Conservation (phyloP, 805 yeast genomes). For the Wickerhamomyces strasburgensis region DNA sequence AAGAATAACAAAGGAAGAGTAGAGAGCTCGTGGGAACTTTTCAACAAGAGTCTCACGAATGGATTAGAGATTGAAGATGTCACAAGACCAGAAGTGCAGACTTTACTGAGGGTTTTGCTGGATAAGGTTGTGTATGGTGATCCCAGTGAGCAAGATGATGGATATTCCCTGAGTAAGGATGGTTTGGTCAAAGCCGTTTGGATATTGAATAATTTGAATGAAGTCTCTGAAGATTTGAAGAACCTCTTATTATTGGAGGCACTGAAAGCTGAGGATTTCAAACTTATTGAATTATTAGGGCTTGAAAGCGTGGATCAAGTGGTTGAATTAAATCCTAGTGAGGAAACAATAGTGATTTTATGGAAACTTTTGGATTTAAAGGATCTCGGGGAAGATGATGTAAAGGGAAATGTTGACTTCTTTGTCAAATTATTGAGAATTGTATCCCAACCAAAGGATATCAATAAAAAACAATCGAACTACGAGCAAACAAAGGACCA, state of each 20-base stretch:
- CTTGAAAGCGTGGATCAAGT: constrained; percentile 9
- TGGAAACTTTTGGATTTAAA: constrained; percentile 7
- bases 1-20: constrained; percentile 50
- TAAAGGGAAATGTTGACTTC: background rate
- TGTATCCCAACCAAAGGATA: too few species aligned
- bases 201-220: constrained; percentile 19
- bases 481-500: background rate
- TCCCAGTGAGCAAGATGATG: constrained; percentile 31
- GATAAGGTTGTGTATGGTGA: constrained; percentile 37
- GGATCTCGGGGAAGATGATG: background rate
- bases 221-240: constrained; percentile 9
- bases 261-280: constrained; percentile 4
- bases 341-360: constrained; percentile 7
- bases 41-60: constrained; percentile 24
- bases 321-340: constrained; percentile 3
- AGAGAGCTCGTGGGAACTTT: constrained; percentile 43
- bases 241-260: constrained; percentile 14
- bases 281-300: constrained; percentile 11
- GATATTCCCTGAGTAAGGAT: constrained; percentile 18
- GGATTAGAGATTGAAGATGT: constrained; percentile 6
- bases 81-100: constrained; percentile 17
- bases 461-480: too few species aligned
- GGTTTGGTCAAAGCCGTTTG: constrained; percentile 24
- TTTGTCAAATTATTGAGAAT: constrained; percentile 2
- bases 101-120: constrained; percentile 27